Conservation (phyloP, 2,329 filamentous ascomycete genomes). For the Emericellopsis atlantica region DNA sequence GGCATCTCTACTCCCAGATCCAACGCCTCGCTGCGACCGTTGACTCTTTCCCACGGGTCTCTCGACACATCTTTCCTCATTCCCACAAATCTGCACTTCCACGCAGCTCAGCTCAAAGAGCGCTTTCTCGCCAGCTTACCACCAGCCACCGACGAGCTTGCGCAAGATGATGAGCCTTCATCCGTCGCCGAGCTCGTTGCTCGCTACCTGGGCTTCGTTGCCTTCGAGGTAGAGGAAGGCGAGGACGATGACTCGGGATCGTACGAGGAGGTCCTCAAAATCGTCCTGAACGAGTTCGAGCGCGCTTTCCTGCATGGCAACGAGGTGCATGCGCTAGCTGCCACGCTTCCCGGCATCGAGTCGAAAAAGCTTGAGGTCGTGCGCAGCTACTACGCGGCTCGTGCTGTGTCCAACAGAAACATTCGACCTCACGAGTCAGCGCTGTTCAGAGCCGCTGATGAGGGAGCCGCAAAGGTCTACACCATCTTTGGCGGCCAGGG, state of each 20-base stretch:
- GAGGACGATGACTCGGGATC: constrained; percentile 83
- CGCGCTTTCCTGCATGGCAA: constrained; percentile 88
- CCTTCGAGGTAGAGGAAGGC: constrained; percentile 78
- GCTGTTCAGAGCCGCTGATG: constrained; percentile 75
- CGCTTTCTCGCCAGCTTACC: constrained; percentile 78
- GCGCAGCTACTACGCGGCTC: constrained; percentile 81
- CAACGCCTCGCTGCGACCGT: constrained; percentile 79
- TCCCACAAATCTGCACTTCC: constrained; percentile 90
- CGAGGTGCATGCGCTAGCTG: constrained; percentile 85
- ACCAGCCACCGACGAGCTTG: constrained; percentile 87
- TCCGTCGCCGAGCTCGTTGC: constrained; percentile 87
- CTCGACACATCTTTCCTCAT: constrained; percentile 95
- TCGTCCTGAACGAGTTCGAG: constrained; percentile 93
- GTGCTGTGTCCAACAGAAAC: constrained; percentile 68
- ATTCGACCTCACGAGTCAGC: constrained; percentile 93
- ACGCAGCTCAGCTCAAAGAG: constrained; percentile 88
- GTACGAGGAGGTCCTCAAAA: constrained; percentile 84
- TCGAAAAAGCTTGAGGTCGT: constrained; percentile 87
- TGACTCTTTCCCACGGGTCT: constrained; percentile 83
- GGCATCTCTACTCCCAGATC: constrained; percentile 95
- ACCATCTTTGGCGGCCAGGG: constrained; percentile 94
- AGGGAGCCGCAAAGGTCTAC: constrained; percentile 75
- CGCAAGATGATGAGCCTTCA: constrained; percentile 97
- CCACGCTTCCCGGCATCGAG: constrained; percentile 76
- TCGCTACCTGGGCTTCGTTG: constrained; percentile 84